Evolutionary conservation across 306 rosid species (phyloP), one percentile per base, ranked within the genome.

Genomic region (Glycine soja): DNA sequence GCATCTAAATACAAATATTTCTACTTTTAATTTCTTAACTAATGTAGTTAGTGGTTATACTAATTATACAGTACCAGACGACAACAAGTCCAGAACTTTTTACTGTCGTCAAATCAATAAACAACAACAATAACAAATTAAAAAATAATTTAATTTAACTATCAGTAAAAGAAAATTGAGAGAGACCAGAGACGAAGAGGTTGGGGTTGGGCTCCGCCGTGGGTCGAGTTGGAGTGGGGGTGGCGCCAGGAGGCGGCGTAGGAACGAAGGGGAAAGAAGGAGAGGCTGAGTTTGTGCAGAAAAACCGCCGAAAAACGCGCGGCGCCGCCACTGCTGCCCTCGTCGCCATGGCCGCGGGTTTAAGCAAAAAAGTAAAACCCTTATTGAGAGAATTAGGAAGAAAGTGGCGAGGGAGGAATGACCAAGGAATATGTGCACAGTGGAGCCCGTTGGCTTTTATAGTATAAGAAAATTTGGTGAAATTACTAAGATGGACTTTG

Each of bases 161-260:
- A 68, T 15, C 1, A 40, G 51, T 9, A 0, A 8, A 13, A 6
- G 36, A 15, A 16, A 69, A 10, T 47, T 14, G 32, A 40, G 38
- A 11, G 51, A 54, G 19, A 88, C 98, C 97, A 11, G 98, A 94
- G 85, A 94, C 97, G 84, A 94, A 94, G 89, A 94, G 98, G 79
- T 89, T 94, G 85, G 91, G 83, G 83, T 78, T 89, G 57, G 98
- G 98, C 4, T 92, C 95, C n/a, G 94, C 90, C 88, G 32, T 61
- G 74, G 87, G 88, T 11, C 95, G 89, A 53, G 83, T 77, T 61
- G 84, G 74, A 6, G 87, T 82, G 72, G 84, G 64, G 13, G 87
- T 45, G 8, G 88, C 61, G 12, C 78, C 78, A 2, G 89, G 6
- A 13, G 81, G 24, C 70, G 87, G 79, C 10, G 92, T 78, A 46